Base-by-base conservation (phyloP, 148 eudicot species). In the Persicaria maculosa region DNA sequence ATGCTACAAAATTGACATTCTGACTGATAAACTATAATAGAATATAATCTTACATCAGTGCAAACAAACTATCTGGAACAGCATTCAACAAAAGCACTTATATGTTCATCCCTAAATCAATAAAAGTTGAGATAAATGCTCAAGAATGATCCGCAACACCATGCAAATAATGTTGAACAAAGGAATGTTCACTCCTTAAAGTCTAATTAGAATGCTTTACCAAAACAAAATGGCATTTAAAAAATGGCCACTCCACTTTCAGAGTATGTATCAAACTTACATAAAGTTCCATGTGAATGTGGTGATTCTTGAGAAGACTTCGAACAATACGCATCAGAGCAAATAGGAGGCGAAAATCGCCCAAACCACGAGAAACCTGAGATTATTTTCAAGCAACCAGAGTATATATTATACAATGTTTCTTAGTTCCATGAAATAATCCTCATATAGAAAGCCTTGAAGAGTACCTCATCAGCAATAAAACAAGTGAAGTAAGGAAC, bases 331-430 rank as follows among this genome's bases (percentile, higher is more conserved):
- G 90, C 95, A 90, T 90, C 74, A 88, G 76, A 82, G 95, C 90
- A 85, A 90, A 88, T 12, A 90, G 84, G 62, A 90, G 84, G 77
- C 44, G 72, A 54, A 86, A 90, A 77, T 90, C 84, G 47, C 79
- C 87, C 73, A 90, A 74, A 82, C 92, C 92, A 76, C 86, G 92
- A 77, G 92, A 79, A 81, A 90, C 95, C 95, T 90, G 83, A 69
- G 59, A 79, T 59, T 31, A 7, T 71, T 55, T 19, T 62, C 55
- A 16, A 64, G n/a, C 40, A 67, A 74, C 46, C 8, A 19, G 62
- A 17, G 47, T 79, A 48, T 11, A 36, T 65, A 65, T 65, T 17
- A 65, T 65, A 10, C 40, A 65, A 40, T 40, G 45, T 5, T 65
- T 17, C 16, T 36, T 14, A 40, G 46, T 61, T 75, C 71, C 65